phyloP scores from a whole-genome alignment of 345 rosid genomes.

The Microcos paniculata region DNA sequence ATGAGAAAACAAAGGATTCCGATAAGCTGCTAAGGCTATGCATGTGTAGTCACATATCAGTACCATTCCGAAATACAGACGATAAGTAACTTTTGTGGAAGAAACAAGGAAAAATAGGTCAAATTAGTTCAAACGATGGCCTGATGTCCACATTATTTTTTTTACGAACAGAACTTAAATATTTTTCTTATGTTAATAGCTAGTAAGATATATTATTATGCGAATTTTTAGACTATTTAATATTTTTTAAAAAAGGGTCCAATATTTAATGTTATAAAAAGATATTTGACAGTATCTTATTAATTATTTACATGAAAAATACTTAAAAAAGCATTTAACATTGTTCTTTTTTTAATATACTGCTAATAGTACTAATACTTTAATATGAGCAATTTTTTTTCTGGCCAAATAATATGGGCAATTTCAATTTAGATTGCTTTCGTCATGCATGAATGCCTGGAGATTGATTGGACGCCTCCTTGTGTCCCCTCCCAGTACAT shows the following conservation, averaged over 20 bases:
- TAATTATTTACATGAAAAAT: too few relatives aligned
- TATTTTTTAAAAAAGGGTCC: too few relatives aligned
- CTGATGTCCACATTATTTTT: not conserved
- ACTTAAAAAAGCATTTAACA: too few relatives aligned
- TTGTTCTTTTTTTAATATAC: too few relatives aligned
- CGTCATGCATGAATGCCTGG: slow-evolving; percentile 3
- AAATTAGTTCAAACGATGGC: not conserved
- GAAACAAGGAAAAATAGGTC: not conserved
- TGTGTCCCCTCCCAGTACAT: not conserved
- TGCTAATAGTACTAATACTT: too few relatives aligned
- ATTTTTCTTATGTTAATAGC: too few relatives aligned
- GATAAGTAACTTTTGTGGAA: not conserved
- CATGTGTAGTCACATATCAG: not conserved
- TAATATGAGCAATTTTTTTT: too few relatives aligned
- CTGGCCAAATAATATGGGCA: not conserved
- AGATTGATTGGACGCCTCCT: slow-evolving; percentile 6
- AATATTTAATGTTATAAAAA: too few relatives aligned
- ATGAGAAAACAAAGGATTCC: not conserved
- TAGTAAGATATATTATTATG: too few relatives aligned
- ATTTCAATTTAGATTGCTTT: slow-evolving; percentile 15
- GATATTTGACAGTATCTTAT: too few relatives aligned
- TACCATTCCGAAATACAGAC: not conserved
- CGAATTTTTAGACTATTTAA: too few relatives aligned
- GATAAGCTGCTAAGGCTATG: not conserved
- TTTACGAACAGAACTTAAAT: too few relatives aligned